A percentile compares a stretch with the other conserved stretches of the same genome.
Conservation (phyloP, 805 yeast genomes). For the Candida hungchunana region DNA sequence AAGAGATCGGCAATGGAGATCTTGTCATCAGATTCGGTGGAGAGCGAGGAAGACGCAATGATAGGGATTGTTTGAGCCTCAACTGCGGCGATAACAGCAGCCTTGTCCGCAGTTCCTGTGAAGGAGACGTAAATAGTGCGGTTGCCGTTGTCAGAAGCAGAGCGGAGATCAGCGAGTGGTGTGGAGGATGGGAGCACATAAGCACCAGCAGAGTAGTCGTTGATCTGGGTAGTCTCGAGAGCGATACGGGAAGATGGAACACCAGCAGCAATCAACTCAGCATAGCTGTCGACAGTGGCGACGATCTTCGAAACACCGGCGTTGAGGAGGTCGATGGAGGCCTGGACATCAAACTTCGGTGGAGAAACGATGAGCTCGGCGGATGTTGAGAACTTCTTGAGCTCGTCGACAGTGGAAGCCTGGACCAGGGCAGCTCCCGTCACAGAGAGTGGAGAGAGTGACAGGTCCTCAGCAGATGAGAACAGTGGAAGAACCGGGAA, state of each 20-base stretch:
- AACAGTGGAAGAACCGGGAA: constrained; percentile 37
- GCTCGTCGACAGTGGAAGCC: constrained; percentile 13
- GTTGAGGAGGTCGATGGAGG: constrained; percentile 49
- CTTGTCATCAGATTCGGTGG: constrained; percentile 22
- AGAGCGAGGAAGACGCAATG: constrained; percentile 17
- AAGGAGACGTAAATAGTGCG: constrained; percentile 15
- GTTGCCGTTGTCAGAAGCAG: constrained; percentile 17
- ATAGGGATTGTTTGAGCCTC: constrained; percentile 24
- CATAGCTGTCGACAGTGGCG: constrained; percentile 30
- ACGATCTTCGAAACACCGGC: constrained; percentile 52
- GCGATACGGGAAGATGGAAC: constrained; percentile 38
- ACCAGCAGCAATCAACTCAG: constrained; percentile 38
- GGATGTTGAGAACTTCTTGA: constrained; percentile 17
- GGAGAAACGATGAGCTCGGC: constrained; percentile 25
- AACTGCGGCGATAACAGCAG: constrained; percentile 19
- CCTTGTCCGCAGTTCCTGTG: constrained; percentile 10
- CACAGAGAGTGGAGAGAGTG: constrained; percentile 18
- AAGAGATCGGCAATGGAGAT: constrained; percentile 42
- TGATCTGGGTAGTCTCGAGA: constrained; percentile 8
- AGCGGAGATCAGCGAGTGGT: constrained; percentile 19
- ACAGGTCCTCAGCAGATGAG: constrained; percentile 9
- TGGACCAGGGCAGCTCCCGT: constrained; percentile 27
- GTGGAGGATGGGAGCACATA: constrained; percentile 19
- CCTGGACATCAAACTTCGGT: constrained; percentile 35
- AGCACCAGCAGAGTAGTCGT: constrained; percentile 13